Evolutionary conservation across 2,329 filamentous ascomycete species (phyloP), one percentile per base, ranked within the genome.

Genomic region (Harringtonia lauricola): DNA sequence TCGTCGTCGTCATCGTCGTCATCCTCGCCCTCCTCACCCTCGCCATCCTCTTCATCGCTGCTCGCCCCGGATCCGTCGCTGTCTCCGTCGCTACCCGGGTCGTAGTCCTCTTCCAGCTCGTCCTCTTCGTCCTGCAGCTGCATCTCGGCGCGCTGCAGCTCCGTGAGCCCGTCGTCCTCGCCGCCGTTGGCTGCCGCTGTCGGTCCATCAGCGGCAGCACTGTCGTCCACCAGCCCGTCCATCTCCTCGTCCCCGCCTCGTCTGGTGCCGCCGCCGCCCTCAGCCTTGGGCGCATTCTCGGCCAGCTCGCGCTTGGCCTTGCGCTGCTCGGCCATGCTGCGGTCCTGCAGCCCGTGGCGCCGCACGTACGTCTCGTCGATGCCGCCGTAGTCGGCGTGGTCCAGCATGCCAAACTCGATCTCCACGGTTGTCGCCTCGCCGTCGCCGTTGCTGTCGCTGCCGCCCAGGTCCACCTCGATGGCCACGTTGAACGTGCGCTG

Each of bases 401-500:
- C 80, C 17, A 84, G 58, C 80, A 83, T 83, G 31, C 67, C 68
- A 49, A 83, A 83, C 55, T 83, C 79, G 19, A 81, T 61, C 54
- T 83, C 79, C 48, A 80, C 73, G 2, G 66, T 6, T n/a, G n/a
- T n/a, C n/a, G n/a, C n/a, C n/a, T n/a, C n/a, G 24, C 7, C 24
- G 24, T 10, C 24, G 24, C 10, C 24, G 24, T 26, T 74, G 13
- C 57, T 59, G 33, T 70, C 69, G 15, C 62, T 66, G 12, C 65
- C 66, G n/a, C 30, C 42, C 0, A 65, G 60, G 41, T 74, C 74
- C 6, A 80, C 66, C 54, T 83, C 79, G 1, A 83, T 67, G 2
- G 73, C 74, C 36, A 84, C 70, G 52, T 83, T 83, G 52, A 84
- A 83, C 0, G 80, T 84, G 19, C 79, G 69, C 54, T 82, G 79